Conservation (phyloP, 768 basidiomycete species). For the Suillus lakei region DNA sequence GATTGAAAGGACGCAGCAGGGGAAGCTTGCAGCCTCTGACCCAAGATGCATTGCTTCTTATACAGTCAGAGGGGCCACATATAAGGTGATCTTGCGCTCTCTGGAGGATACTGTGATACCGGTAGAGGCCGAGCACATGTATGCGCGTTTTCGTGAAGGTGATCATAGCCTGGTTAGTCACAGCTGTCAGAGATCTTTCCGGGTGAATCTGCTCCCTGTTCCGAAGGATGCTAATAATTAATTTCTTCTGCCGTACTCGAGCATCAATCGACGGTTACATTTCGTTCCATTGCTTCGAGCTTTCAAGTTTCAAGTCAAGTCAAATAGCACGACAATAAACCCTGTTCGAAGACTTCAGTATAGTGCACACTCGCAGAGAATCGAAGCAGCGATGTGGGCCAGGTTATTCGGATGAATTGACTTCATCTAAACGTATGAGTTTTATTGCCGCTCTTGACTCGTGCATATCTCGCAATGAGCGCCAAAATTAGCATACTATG, state of each 20-base stretch:
- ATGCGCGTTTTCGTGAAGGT: background rate
- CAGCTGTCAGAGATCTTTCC: background rate
- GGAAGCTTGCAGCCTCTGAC: background rate
- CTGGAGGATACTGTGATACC: background rate
- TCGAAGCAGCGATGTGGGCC: background rate
- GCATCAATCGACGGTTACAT: background rate
- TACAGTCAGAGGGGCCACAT: background rate
- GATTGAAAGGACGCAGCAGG: background rate
- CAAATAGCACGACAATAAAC: background rate
- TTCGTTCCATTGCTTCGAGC: background rate
- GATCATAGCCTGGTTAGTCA: background rate
- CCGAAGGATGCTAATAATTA: background rate
- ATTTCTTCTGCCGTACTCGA: background rate
- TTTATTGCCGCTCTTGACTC: conserved; percentile 73
- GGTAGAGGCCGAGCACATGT: no score
- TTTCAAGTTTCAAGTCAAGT: background rate
- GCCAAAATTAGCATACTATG: conserved; percentile 61
- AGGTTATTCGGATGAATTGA: background rate
- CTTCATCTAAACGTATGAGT: conserved; percentile 69
- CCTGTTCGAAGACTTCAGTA: background rate
- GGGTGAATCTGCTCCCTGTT: background rate
- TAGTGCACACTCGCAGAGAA: background rate
- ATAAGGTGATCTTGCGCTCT: background rate
- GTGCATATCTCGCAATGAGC: conserved; percentile 55
- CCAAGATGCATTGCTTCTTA: background rate